phyloP scores from a whole-genome alignment of 495 filamentous ascomycete species.

The Penicillium mononematosum region DNA sequence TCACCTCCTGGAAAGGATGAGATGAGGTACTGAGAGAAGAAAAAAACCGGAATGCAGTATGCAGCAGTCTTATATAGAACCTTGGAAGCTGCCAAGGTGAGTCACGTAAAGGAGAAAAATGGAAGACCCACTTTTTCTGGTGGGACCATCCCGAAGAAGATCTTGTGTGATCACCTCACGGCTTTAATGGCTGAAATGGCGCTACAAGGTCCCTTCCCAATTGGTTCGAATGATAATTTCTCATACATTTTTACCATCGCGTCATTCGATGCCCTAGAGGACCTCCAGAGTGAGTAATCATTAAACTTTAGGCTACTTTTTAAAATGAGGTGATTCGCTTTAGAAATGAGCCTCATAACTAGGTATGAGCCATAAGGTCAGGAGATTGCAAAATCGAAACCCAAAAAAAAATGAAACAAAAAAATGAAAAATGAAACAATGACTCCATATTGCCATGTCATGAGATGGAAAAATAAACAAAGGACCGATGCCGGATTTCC shows the following conservation, averaged over 20 bases:
- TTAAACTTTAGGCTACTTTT: conserved; percentile 1
- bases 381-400: not conserved
- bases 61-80: conserved; percentile 20
- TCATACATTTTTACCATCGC: conserved; percentile 14
- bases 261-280: not conserved
- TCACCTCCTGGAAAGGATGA: conserved; percentile 46
- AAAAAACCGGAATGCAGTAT: conserved; percentile 17
- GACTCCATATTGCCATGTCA: not conserved
- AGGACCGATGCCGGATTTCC: conserved; percentile 20
- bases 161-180: conserved; percentile 24
- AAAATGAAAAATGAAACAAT: not conserved
- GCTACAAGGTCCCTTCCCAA: conserved; percentile 8
- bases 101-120: conserved; percentile 21
- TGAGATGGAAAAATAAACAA: not conserved
- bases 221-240: conserved; percentile 16
- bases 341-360: not conserved
- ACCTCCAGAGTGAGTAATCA: not conserved
- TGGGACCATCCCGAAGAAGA: conserved; percentile 18
- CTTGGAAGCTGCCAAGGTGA: conserved; percentile 15
- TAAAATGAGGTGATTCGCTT: conserved; percentile 14
- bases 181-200: conserved; percentile 18
- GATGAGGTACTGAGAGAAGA: conserved; percentile 37
- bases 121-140: conserved; percentile 18
- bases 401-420: conserved; percentile 5
- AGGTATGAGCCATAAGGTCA: not conserved